A percentile compares a stretch with the other conserved stretches of the same genome.
phyloP scores from a whole-genome alignment of 192 early-diverging fungal species.

The Podila minutissima region DNA sequence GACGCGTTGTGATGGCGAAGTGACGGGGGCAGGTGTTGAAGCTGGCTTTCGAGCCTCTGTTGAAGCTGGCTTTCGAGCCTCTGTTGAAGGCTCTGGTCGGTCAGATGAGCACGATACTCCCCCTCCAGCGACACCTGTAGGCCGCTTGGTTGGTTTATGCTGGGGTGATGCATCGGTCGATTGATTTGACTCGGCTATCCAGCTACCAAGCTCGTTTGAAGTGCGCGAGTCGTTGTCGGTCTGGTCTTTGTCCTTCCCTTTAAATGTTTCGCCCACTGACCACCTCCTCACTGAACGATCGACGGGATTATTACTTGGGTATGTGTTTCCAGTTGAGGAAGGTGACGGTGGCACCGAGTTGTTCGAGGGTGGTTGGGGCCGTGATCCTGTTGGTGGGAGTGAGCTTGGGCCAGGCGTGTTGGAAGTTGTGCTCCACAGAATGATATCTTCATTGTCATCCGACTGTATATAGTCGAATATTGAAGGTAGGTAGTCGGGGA shows the following conservation, averaged over 20 bases:
- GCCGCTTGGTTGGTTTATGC: too few relatives aligned
- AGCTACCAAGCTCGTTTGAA: not conserved
- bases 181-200: not conserved
- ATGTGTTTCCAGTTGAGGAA: not conserved
- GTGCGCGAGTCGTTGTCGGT: not conserved
- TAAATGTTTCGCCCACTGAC: conserved; percentile 32
- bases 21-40: not conserved
- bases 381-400: not conserved
- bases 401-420: too few relatives aligned
- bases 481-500: conserved; percentile 26
- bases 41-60: not conserved
- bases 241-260: conserved; percentile 14
- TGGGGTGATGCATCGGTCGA: not conserved
- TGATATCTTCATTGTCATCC: conserved; percentile 41
- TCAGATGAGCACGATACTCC: too few relatives aligned
- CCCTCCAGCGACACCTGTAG: too few relatives aligned
- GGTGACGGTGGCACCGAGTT: conserved; percentile 1
- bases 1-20: conserved; percentile 8
- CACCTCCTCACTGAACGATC: conserved; percentile 15
- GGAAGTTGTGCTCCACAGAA: conserved; percentile 29
- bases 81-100: not conserved
- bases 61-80: not conserved
- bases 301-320: not conserved
- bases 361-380: not conserved
- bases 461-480: conserved; percentile 38